phyloP scores from a whole-genome alignment of 2,329 filamentous ascomycete genomes.

The Beauveria sp. region DNA sequence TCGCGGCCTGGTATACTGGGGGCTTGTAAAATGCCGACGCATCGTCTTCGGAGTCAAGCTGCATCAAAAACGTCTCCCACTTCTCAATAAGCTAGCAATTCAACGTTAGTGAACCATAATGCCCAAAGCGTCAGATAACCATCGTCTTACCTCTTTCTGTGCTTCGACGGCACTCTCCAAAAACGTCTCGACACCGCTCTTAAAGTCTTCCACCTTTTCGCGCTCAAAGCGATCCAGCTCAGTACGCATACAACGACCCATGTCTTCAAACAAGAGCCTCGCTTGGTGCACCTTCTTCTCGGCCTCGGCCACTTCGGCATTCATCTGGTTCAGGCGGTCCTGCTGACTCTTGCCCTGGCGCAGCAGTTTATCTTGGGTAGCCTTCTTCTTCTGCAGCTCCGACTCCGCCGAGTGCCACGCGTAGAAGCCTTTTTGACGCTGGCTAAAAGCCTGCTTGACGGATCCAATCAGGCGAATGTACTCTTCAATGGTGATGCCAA shows the following conservation, averaged over 20 bases:
- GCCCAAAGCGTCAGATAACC: background rate
- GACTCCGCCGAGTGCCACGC: conserved; percentile 88
- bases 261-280: conserved; percentile 87
- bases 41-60: conserved; percentile 89
- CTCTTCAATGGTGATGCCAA: conserved; percentile 96
- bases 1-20: conserved; percentile 45
- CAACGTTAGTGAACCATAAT: conserved; percentile 17
- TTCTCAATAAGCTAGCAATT: conserved; percentile 61
- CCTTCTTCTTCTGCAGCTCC: conserved; percentile 82
- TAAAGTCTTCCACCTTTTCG: conserved; percentile 99
- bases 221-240: conserved; percentile 92
- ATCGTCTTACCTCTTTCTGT: conserved; percentile 78
- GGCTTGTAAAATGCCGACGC: conserved; percentile 60
- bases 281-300: conserved; percentile 91
- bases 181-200: conserved; percentile 95
- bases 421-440: conserved; percentile 93
- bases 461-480: conserved; percentile 95
- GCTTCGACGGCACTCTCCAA: conserved; percentile 94
- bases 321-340: conserved; percentile 85
- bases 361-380: conserved; percentile 87
- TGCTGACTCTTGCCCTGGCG: conserved; percentile 93
- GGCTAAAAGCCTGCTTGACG: conserved; percentile 85
- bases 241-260: conserved; percentile 84
- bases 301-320: conserved; percentile 88
- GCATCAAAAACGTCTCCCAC: conserved; percentile 97